phyloP scores from a whole-genome alignment of 2,329 filamentous ascomycete species.

The Massarina eburnea region DNA sequence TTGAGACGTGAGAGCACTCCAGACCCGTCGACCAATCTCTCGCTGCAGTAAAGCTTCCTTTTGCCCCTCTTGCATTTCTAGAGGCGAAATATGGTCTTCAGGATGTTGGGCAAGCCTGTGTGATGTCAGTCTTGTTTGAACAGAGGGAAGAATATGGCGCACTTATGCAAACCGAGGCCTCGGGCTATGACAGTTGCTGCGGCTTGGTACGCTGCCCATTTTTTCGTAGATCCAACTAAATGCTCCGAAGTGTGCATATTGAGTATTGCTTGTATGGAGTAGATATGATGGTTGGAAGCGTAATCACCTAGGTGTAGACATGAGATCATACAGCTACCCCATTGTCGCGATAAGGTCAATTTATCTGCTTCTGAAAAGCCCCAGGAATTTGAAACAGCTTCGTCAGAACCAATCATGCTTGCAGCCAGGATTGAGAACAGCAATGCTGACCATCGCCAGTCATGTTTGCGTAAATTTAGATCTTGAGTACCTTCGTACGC shows the following conservation, averaged over 20 bases:
- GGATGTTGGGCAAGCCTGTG: slow-evolving; percentile 26
- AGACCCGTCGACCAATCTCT: slow-evolving; percentile 45
- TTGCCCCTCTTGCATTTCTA: slow-evolving; percentile 19
- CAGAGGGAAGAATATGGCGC: background rate
- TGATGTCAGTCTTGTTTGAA: background rate
- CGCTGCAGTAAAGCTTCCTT: slow-evolving; percentile 31
- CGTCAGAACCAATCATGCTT: slow-evolving; percentile 47
- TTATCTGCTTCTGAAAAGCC: slow-evolving; percentile 49
- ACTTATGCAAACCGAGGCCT: slow-evolving; percentile 49
- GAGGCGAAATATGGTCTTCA: slow-evolving; percentile 21
- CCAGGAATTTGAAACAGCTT: slow-evolving; percentile 42
- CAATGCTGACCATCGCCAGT: slow-evolving; percentile 47
- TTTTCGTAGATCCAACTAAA: slow-evolving; percentile 52
- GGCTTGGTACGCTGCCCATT: slow-evolving; percentile 49
- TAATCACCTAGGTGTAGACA: slow-evolving; percentile 52
- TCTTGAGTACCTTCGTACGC: slow-evolving; percentile 42
- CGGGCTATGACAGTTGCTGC: slow-evolving; percentile 52
- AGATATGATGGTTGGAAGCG: slow-evolving; percentile 42
- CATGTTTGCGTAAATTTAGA: slow-evolving; percentile 39
- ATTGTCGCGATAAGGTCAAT: slow-evolving; percentile 45
- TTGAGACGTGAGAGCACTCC: slow-evolving; percentile 44
- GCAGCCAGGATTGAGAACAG: slow-evolving; percentile 50
- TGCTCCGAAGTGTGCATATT: slow-evolving; percentile 54
- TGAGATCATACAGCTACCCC: slow-evolving; percentile 50
- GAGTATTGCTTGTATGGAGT: slow-evolving; percentile 49